These are phyloP conservation scores for Themeda triandra DNA, from an alignment of 176 grass and related monocot genomes.

Conservation along the genomic window DNA sequence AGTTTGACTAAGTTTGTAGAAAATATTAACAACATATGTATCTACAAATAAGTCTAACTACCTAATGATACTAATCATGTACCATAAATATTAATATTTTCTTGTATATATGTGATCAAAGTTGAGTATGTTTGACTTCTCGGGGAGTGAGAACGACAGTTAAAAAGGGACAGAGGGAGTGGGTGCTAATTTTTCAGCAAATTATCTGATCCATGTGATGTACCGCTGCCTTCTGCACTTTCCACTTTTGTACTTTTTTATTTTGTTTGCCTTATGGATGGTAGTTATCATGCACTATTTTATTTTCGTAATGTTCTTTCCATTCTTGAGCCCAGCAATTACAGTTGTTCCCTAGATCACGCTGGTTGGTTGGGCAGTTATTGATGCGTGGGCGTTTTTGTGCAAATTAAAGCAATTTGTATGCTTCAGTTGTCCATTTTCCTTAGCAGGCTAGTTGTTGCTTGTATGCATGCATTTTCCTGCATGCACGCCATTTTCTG, in stretches of 20 bases:
- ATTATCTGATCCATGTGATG: constrained; percentile 4
- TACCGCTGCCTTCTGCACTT: not conserved
- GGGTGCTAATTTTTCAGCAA: not conserved
- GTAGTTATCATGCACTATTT: not conserved
- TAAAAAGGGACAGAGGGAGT: no score
- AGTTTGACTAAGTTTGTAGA: no score
- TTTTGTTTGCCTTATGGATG: not conserved
- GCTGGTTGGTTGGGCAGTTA: not conserved
- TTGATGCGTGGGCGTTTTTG: not conserved
- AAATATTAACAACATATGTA: no score
- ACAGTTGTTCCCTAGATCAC: not conserved
- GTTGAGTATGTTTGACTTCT: no score
- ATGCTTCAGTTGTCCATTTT: not conserved
- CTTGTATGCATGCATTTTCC: not conserved
- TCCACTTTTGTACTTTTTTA: not conserved
- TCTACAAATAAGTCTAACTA: no score
- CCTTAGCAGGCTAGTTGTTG: not conserved
- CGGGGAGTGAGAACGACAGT: no score
- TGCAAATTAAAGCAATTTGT: not conserved
- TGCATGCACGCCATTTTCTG: constrained; percentile 24
- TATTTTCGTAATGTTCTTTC: not conserved
- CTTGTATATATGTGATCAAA: no score
- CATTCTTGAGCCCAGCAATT: not conserved
- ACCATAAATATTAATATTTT: no score
- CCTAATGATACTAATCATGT: no score